Conservation (phyloP, 2,329 filamentous ascomycete species). For the Thermoascus crustaceus region DNA sequence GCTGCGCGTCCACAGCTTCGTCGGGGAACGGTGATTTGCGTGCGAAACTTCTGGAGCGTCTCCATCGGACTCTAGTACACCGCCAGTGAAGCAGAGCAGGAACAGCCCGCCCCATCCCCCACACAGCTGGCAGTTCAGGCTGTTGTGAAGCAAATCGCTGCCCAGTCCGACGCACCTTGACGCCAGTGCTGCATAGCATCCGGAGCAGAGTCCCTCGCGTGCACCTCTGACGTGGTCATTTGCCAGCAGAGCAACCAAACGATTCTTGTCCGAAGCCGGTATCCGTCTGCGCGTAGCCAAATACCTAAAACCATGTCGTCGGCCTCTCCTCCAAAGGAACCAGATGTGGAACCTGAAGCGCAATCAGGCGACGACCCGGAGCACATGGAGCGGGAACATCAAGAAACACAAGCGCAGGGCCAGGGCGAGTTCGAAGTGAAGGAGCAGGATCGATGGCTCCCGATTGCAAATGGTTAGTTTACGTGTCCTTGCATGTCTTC, state of each 20-base stretch:
- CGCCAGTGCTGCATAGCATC: slow-evolving; percentile 20
- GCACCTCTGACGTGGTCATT: slow-evolving; percentile 38
- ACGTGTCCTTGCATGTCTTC: slow-evolving; percentile 29
- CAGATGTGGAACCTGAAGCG: slow-evolving; percentile 81
- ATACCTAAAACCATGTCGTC: slow-evolving; percentile 75
- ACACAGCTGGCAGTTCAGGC: slow-evolving; percentile 23
- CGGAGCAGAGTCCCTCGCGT: slow-evolving; percentile 19
- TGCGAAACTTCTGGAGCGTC: slow-evolving; percentile 12
- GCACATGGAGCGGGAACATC: slow-evolving; percentile 67
- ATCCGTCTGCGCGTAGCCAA: slow-evolving; percentile 27
- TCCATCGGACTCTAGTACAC: slow-evolving; percentile 8
- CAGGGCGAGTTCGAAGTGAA: slow-evolving; percentile 96
- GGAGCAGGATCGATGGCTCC: slow-evolving; percentile 98
- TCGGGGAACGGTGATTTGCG: slow-evolving; percentile 11
- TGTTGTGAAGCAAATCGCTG: slow-evolving; percentile 31
- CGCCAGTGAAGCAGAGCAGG: slow-evolving; percentile 18
- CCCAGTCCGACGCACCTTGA: slow-evolving; percentile 25
- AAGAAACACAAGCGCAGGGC: slow-evolving; percentile 65
- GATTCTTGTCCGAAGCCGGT: slow-evolving; percentile 27
- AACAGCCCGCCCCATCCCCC: slow-evolving; percentile 21
- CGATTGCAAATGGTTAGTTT: slow-evolving; percentile 99
- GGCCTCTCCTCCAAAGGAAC: slow-evolving; percentile 85
- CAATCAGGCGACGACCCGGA: slow-evolving; percentile 87
- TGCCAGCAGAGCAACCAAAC: slow-evolving; percentile 33
- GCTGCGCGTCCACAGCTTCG: slow-evolving; percentile 2